A percentile compares a stretch with the other conserved stretches of the same genome.
Evolutionary conservation across 805 yeast genomes (phyloP).

Genomic region (Myxozyma lipomycoides): DNA sequence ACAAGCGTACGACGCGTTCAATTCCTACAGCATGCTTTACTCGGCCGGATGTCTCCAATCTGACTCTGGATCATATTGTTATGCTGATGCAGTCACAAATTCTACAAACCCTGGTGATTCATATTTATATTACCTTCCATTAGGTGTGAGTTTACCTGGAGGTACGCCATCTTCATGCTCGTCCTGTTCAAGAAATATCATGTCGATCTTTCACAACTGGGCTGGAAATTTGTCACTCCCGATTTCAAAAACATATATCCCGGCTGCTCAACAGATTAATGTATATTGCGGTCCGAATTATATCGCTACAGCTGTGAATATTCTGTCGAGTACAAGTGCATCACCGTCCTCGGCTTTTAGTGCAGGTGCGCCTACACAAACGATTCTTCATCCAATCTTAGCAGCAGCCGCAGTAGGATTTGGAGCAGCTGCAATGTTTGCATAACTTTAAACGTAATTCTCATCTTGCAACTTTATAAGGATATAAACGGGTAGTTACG

Average conservation of each 20-base stretch:
- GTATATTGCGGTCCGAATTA: conserved; percentile 25
- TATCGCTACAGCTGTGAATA: conserved; percentile 8
- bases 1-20: conserved; percentile 33
- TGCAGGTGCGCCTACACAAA: neutral
- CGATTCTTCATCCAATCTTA: neutral
- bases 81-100: conserved; percentile 31
- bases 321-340: neutral
- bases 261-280: conserved; percentile 31
- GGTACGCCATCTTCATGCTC: conserved; percentile 29
- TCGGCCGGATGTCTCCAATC: conserved; percentile 33
- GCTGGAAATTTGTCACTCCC: conserved; percentile 30
- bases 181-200: conserved; percentile 30
- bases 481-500: no score
- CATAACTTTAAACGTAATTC: no score
- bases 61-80: conserved; percentile 31
- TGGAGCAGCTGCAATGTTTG: conserved; percentile 1
- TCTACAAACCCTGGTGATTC: conserved; percentile 29
- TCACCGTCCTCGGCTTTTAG: conserved; percentile 10
- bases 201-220: conserved; percentile 30
- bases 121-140: conserved; percentile 34
- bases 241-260: conserved; percentile 32
- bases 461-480: no score
- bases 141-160: conserved; percentile 32
- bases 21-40: conserved; percentile 31
- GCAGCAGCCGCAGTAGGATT: conserved; percentile 1